Evolutionary conservation across 169 alveolate species (phyloP).

Genomic region (Cyclospora cayetanensis): DNA sequence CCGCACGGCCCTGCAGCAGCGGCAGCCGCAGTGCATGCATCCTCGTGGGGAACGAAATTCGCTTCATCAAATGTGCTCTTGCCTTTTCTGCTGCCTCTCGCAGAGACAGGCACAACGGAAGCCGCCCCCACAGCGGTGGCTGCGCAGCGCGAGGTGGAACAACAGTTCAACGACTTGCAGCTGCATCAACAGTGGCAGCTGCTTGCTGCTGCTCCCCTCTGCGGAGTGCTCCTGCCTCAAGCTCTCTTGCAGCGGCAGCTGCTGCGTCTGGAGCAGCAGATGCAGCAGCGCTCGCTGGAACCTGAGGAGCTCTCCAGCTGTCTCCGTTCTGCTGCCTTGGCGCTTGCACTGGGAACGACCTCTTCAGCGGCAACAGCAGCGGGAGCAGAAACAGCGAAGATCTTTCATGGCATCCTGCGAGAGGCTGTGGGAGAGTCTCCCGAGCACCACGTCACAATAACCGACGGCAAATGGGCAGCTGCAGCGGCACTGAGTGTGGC

Average conservation of each 20-base stretch:
- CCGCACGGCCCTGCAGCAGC: background rate
- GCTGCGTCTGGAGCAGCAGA: background rate
- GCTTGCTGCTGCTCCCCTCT: conserved; percentile 7
- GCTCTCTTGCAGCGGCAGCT: background rate
- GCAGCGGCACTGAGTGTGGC: no score
- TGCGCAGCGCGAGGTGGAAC: background rate
- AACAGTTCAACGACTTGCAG: background rate
- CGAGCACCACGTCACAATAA: background rate
- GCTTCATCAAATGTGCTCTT: background rate
- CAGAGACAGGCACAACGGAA: background rate
- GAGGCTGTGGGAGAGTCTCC: background rate
- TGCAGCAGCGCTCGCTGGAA: background rate
- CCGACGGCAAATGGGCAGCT: background rate
- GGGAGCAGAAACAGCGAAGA: background rate
- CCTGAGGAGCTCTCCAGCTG: background rate
- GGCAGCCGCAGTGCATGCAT: background rate
- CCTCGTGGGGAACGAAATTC: background rate
- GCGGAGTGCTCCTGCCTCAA: background rate
- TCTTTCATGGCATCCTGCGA: background rate
- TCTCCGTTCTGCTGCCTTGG: background rate
- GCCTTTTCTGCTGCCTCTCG: conserved; percentile 6
- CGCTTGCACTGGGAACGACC: background rate
- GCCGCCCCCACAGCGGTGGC: background rate
- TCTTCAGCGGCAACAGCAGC: background rate
- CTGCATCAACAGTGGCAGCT: background rate